Evolutionary conservation across 2,329 filamentous ascomycete genomes (phyloP).

Genomic region (Neopestalotiopsis rosae): DNA sequence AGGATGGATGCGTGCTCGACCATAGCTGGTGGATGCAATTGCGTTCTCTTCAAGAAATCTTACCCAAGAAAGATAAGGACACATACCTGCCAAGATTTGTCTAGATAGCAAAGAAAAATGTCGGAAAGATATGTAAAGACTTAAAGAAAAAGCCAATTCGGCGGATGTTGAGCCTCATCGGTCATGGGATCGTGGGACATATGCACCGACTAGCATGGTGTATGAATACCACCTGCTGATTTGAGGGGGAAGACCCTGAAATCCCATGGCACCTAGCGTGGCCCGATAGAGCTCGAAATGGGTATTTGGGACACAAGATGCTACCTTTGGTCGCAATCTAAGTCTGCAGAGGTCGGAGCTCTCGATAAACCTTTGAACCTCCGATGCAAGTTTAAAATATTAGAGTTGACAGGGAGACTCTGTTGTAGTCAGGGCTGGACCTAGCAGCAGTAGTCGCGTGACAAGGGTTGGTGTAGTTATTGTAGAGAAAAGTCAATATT

Average conservation of each 20-base stretch:
- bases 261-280: background rate
- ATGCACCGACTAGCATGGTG: background rate
- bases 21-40: background rate
- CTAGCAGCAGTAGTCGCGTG: background rate
- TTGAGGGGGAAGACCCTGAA: background rate
- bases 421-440: background rate
- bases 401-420: background rate
- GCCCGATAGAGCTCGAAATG: slow-evolving; percentile 2
- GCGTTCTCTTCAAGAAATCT: background rate
- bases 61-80: background rate
- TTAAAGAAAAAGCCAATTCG: background rate
- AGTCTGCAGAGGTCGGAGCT: background rate
- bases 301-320: background rate
- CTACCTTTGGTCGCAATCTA: background rate
- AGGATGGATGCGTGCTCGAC: background rate
- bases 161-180: slow-evolving; percentile 2
- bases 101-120: no score
- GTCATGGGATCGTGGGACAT: background rate
- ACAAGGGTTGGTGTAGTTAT: background rate
- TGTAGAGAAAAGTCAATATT: background rate
- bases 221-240: background rate
- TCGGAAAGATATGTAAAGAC: background rate
- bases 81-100: background rate
- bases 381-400: background rate
- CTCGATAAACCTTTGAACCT: background rate